Conservation (phyloP, 1,139 yeast genomes). For the Sugiyamaella sp. region DNA sequence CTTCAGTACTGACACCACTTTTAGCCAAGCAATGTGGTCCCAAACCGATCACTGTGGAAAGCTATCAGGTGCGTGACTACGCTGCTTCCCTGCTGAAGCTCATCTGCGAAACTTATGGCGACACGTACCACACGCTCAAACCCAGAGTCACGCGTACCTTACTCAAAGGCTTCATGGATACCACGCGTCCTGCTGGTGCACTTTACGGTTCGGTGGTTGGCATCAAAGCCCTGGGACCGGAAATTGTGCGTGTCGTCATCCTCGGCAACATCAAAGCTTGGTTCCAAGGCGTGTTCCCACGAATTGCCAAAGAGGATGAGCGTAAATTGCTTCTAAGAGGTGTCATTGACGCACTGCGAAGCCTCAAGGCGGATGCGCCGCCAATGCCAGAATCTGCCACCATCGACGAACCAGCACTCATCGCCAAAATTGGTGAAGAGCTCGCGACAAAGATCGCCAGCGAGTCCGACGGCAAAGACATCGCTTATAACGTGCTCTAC, state of each 20-base stretch:
- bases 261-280: conserved; percentile 85
- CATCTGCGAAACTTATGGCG: conserved; percentile 77
- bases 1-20: conserved; percentile 85
- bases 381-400: conserved; percentile 34
- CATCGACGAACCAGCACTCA: conserved; percentile 48
- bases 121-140: conserved; percentile 83
- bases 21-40: conserved; percentile 90
- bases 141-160: conserved; percentile 94
- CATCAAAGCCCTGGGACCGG: conserved; percentile 79
- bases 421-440: conserved; percentile 62
- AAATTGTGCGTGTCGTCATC: conserved; percentile 81
- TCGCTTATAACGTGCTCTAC: conserved; percentile 73
- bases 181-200: conserved; percentile 79
- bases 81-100: conserved; percentile 83
- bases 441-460: conserved; percentile 56
- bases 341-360: conserved; percentile 39
- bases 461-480: conserved; percentile 57
- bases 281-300: conserved; percentile 46
- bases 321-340: conserved; percentile 32
- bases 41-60: conserved; percentile 36
- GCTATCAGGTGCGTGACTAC: conserved; percentile 68
- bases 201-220: conserved; percentile 93
- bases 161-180: conserved; percentile 84
- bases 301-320: conserved; percentile 36
- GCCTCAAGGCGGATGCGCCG: conserved; percentile 35